Conservation (phyloP, 2,329 filamentous ascomycete genomes). For the Fusarium heterosporum region DNA sequence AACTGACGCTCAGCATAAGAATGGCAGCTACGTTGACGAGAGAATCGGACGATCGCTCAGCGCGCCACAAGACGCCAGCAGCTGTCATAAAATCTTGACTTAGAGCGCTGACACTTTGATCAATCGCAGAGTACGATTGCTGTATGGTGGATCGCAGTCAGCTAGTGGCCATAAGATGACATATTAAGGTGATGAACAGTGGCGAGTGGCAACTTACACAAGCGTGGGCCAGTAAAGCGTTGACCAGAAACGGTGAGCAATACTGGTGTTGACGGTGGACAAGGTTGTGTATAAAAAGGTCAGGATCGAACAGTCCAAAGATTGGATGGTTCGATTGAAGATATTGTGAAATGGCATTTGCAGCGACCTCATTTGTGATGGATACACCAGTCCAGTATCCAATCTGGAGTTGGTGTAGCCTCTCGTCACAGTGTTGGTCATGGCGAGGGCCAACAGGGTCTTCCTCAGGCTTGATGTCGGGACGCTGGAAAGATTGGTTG, state of each 20-base stretch:
- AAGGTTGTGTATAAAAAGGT: slow-evolving; percentile 51
- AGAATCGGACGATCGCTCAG: slow-evolving; percentile 30
- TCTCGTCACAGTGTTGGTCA: slow-evolving; percentile 9
- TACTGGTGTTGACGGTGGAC: slow-evolving; percentile 39
- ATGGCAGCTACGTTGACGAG: slow-evolving; percentile 30
- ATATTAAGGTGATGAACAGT: background rate
- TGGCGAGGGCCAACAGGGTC: background rate
- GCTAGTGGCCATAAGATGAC: background rate
- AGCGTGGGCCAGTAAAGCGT: slow-evolving; percentile 50
- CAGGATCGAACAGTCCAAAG: slow-evolving; percentile 51
- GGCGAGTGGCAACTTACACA: slow-evolving; percentile 45
- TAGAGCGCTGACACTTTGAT: slow-evolving; percentile 7
- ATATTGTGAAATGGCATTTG: slow-evolving; percentile 49
- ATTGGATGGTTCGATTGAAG: slow-evolving; percentile 51
- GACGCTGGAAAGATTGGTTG: background rate
- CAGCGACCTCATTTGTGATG: slow-evolving; percentile 48
- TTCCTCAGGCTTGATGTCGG: slow-evolving; percentile 4
- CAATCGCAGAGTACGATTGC: slow-evolving; percentile 28
- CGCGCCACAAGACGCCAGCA: slow-evolving; percentile 25
- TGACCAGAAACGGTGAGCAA: slow-evolving; percentile 52
- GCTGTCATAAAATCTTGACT: slow-evolving; percentile 24
- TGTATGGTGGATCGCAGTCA: slow-evolving; percentile 2
- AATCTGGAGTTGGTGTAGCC: slow-evolving; percentile 35
- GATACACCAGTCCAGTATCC: slow-evolving; percentile 51
- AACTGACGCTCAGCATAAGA: slow-evolving; percentile 24